Percentiles rank a stretch among this genome's conserved stretches.
Evolutionary conservation across 441 rosid species (phyloP).

Genomic region (Metrosideros polymorpha): DNA sequence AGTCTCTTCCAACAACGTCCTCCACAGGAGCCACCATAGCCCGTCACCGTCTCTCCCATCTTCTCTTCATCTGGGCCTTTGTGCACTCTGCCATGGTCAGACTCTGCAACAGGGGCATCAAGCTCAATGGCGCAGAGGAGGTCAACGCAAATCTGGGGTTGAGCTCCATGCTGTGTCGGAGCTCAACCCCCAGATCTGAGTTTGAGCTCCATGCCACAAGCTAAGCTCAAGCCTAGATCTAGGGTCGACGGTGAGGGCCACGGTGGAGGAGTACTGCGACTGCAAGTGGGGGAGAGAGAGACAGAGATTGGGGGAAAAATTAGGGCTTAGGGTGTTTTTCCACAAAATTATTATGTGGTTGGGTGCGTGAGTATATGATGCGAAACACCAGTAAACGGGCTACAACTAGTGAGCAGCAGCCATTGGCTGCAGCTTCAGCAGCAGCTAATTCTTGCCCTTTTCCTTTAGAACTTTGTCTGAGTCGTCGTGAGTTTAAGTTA

Average conservation of each 20-base stretch:
- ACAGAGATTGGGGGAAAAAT: not conserved
- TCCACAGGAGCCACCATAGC: not conserved
- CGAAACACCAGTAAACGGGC: not conserved
- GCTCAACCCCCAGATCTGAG: not conserved
- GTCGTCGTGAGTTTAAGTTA: not conserved
- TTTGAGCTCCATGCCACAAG: not conserved
- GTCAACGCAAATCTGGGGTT: not conserved
- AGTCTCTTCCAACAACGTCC: not conserved
- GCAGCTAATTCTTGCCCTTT: not conserved
- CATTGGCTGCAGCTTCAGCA: not conserved
- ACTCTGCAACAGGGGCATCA: not conserved
- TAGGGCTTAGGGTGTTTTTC: not conserved
- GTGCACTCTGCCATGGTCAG: not conserved
- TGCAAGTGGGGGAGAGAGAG: not conserved
- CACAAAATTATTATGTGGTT: not conserved
- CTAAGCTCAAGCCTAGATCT: not conserved
- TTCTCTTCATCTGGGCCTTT: not conserved
- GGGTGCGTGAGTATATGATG: not conserved
- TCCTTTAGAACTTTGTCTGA: not conserved
- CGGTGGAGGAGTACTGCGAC: too few species aligned
- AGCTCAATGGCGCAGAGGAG: not conserved
- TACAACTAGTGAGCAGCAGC: not conserved
- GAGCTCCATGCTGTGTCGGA: too few species aligned
- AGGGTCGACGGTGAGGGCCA: not conserved
- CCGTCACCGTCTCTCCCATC: not conserved